phyloP scores from a whole-genome alignment of 2,329 filamentous ascomycete species.

The Blastomyces parvus region DNA sequence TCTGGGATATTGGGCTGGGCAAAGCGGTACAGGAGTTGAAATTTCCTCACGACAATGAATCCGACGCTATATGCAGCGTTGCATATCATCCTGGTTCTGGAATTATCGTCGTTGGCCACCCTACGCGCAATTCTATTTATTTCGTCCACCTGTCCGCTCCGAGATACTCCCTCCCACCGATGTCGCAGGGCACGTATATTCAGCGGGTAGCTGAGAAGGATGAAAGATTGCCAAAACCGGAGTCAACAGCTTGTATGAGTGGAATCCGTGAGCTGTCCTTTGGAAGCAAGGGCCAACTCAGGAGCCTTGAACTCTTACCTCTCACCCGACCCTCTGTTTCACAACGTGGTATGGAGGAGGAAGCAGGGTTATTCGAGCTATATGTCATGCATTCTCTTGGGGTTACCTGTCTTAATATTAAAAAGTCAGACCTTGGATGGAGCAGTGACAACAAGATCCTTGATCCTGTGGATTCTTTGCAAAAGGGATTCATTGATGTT shows the following conservation, averaged over 20 bases:
- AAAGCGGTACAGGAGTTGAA: constrained; percentile 97
- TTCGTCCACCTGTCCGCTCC: constrained; percentile 93
- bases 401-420: constrained; percentile 80
- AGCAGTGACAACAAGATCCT: constrained; percentile 81
- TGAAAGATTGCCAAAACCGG: constrained; percentile 65
- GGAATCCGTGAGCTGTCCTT: constrained; percentile 94
- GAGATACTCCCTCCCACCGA: constrained; percentile 69
- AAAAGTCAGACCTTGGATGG: constrained; percentile 86
- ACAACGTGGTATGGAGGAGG: constrained; percentile 50
- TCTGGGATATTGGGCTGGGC: constrained; percentile 92
- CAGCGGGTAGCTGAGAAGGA: constrained; percentile 66
- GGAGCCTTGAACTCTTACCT: constrained; percentile 81
- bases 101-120: constrained; percentile 90
- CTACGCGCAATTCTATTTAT: constrained; percentile 94
- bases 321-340: constrained; percentile 45
- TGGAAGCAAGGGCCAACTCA: constrained; percentile 70
- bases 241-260: constrained; percentile 94
- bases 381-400: constrained; percentile 98
- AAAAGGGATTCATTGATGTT: constrained; percentile 64
- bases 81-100: constrained; percentile 86
- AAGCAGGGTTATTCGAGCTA: constrained; percentile 74
- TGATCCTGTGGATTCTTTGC: constrained; percentile 63
- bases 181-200: constrained; percentile 84
- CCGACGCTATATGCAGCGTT: constrained; percentile 95
- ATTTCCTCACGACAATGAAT: constrained; percentile 89